Evolutionary conservation across 805 yeast genomes (phyloP).

Genomic region (Pichia heedii): DNA sequence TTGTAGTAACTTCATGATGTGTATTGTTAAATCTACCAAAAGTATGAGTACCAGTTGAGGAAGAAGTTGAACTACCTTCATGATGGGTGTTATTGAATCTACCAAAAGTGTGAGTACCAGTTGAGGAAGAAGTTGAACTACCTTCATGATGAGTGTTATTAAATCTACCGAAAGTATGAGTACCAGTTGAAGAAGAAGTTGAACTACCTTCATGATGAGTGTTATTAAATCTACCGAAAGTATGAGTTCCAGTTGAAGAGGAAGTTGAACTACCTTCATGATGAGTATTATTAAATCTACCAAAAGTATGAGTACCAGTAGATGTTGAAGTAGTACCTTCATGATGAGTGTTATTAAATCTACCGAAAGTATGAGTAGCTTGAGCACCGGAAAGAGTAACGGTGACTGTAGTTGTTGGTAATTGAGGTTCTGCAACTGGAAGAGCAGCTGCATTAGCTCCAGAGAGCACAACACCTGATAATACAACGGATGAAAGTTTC

Average conservation of each 20-base stretch:
- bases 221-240: constrained; percentile 46
- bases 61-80: constrained; percentile 30
- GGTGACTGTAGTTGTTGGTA: constrained; percentile 26
- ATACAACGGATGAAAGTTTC: constrained; percentile 33
- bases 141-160: constrained; percentile 35
- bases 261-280: constrained; percentile 28
- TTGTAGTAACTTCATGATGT: constrained; percentile 29
- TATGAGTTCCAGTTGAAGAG: constrained; percentile 41
- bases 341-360: constrained; percentile 37
- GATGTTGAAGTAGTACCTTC: constrained; percentile 15
- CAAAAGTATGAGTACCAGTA: constrained; percentile 35
- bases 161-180: constrained; percentile 41
- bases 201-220: constrained; percentile 24
- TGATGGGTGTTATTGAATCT: constrained; percentile 43
- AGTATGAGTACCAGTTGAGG: constrained; percentile 41
- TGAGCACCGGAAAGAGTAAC: constrained; percentile 24
- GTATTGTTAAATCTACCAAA: constrained; percentile 48
- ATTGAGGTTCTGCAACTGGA: constrained; percentile 27
- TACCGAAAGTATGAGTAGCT: constrained; percentile 45
- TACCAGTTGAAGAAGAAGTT: constrained; percentile 28
- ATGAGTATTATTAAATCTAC: constrained; percentile 46
- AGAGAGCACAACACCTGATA: constrained; percentile 24
- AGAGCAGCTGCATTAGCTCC: constrained; percentile 18
- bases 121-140: constrained; percentile 20
- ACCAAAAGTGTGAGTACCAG: constrained; percentile 49